Evolutionary conservation across 2,329 filamentous ascomycete species (phyloP), one percentile per base, ranked within the genome.

Genomic region (Alternaria longipes): DNA sequence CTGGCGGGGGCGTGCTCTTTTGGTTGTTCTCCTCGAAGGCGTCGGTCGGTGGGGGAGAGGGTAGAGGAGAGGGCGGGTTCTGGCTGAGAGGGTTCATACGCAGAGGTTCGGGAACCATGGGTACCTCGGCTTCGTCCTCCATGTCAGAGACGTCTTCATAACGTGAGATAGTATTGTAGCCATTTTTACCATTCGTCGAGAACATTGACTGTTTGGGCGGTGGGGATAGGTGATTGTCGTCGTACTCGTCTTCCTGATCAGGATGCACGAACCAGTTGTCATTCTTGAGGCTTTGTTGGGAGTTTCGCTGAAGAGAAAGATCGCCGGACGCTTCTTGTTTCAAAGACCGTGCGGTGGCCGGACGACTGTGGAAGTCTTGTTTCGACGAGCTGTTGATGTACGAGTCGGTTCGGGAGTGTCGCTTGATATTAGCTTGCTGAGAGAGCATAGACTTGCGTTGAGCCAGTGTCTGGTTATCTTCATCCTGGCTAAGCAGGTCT

Each of bases 61-160:
- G 38, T 5, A 74, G 73, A 3, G 80, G 74, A 20, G 78, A 81
- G 1, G 82, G 81, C 5, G 82, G 82, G 64, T 80, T 83, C 78
- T 83, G 83, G 50, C 79, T 76, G 14, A 84, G 74, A 5, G 82
- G 82, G 60, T 83, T 82, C 81, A 83, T 84, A 46, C 79, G 76
- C 7, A 84, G 74, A 2, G 82, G 82, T 59, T 80, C 75, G 14
- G 77, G 79, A 32, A 77, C 62, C 65, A 79, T 70, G n/a, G 69
- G 62, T 8, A 66, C 60, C 4, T 67, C 62, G n/a, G 56, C 53
- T 34, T 75, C 70, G n/a, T 69, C 65, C 30, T 72, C 69, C 9
- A 73, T 57, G 38, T 78, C 73, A 0, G 74, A 74, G 4, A 69
- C 57, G 54, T 76, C 70, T 24, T 73, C 71, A 36, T 73, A 72